Conservation (phyloP, 176 grass and related monocot species). For the Melocanna baccifera region DNA sequence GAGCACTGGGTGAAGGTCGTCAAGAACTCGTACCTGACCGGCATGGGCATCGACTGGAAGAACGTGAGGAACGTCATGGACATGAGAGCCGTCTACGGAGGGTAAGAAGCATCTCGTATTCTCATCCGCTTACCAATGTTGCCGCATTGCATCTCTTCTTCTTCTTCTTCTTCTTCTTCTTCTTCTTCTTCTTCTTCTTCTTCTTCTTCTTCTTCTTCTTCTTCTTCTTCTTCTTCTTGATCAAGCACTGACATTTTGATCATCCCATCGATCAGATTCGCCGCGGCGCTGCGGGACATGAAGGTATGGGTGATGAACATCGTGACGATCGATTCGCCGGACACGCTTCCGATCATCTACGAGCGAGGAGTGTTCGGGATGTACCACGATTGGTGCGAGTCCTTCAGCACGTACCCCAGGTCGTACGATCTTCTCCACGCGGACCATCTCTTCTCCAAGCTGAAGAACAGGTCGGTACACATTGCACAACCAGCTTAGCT, state of each 20-base stretch:
- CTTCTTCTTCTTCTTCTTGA: neutral
- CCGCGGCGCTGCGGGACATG: conserved; percentile 38
- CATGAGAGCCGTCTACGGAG: conserved; percentile 88
- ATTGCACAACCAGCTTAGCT: neutral
- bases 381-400: conserved; percentile 63
- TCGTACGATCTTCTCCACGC: conserved; percentile 45
- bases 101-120: conserved; percentile 27
- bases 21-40: conserved; percentile 53
- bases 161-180: too few species aligned
- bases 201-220: too few species aligned
- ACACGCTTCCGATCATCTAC: conserved; percentile 48
- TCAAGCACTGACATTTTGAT: neutral
- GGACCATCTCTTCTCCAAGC: conserved; percentile 46
- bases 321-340: conserved; percentile 37
- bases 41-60: conserved; percentile 75
- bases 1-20: conserved; percentile 66
- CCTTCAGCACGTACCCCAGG: conserved; percentile 51
- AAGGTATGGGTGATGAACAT: conserved; percentile 55
- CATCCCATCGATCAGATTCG: conserved; percentile 13
- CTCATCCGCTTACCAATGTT: neutral
- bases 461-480: conserved; percentile 20
- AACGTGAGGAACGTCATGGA: conserved; percentile 86
- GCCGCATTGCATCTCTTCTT: too few species aligned
- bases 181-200: too few species aligned
- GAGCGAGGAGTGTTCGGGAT: conserved; percentile 46